These are phyloP conservation scores for Xylaria sp. DNA, from an alignment of 2,329 filamentous ascomycete genomes.

Conservation along the genomic window DNA sequence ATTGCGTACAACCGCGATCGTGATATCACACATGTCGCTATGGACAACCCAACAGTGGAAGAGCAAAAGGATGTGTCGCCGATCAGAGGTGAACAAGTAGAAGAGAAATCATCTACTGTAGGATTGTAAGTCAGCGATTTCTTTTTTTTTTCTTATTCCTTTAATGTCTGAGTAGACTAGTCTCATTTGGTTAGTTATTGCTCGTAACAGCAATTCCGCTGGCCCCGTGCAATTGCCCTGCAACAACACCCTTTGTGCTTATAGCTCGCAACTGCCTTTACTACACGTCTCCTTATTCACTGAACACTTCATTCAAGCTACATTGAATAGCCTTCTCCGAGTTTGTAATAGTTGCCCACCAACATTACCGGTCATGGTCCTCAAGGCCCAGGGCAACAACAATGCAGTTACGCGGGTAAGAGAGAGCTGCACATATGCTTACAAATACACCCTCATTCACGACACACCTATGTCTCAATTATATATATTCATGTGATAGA, in stretches of 20 bases:
- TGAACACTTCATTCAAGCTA: not conserved
- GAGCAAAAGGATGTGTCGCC: slow-evolving; percentile 27
- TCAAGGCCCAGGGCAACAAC: not conserved
- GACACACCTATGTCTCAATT: not conserved
- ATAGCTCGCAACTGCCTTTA: slow-evolving; percentile 13
- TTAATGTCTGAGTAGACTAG: not conserved
- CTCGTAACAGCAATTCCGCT: not conserved
- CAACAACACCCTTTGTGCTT: not conserved
- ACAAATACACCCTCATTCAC: not conserved
- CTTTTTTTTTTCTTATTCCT: not conserved
- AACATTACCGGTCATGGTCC: not conserved
- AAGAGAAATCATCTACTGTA: slow-evolving; percentile 19
- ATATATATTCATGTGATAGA: not conserved
- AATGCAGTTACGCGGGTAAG: slow-evolving; percentile 12
- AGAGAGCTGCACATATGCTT: not conserved
- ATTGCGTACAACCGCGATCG: no score
- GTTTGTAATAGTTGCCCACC: not conserved
- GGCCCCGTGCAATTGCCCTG: slow-evolving; percentile 14
- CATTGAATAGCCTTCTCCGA: not conserved
- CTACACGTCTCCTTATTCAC: not conserved
- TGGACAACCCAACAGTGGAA: slow-evolving; percentile 32
- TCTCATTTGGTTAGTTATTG: not conserved
- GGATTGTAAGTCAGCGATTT: slow-evolving; percentile 31
- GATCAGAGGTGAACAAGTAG: slow-evolving; percentile 30
- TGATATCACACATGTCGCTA: slow-evolving; percentile 1